phyloP scores from a whole-genome alignment of 208 protist species.

The Wallacemonas rigidus region DNA sequence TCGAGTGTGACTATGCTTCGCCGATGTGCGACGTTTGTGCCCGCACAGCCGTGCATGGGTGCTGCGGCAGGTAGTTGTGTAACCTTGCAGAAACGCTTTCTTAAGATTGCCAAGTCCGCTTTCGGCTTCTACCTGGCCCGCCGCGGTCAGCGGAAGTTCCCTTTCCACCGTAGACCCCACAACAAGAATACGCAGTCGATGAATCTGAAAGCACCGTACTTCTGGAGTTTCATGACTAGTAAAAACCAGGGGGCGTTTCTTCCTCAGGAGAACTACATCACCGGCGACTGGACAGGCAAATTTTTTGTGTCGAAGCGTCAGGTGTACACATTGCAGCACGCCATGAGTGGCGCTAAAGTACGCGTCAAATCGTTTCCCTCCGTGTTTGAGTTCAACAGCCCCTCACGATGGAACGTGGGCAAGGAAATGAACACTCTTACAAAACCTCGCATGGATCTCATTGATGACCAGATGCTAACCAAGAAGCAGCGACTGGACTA shows the following conservation, averaged over 20 bases:
- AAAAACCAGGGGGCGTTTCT: constrained; percentile 82
- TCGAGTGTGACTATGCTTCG: constrained; percentile 38
- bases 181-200: constrained; percentile 87
- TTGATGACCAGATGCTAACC: constrained; percentile 92
- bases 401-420: constrained; percentile 89
- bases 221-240: constrained; percentile 87
- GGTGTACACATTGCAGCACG: constrained; percentile 91
- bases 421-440: constrained; percentile 87
- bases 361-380: constrained; percentile 89
- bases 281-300: constrained; percentile 91
- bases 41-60: constrained; percentile 1
- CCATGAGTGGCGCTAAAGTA: constrained; percentile 80
- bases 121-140: constrained; percentile 91
- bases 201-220: constrained; percentile 88
- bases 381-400: constrained; percentile 83
- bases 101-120: constrained; percentile 88
- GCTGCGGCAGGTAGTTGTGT: not conserved
- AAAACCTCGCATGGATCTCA: constrained; percentile 89
- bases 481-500: constrained; percentile 91
- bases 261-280: constrained; percentile 92
- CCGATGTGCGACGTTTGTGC: constrained; percentile 26
- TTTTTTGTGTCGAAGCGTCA: constrained; percentile 90
- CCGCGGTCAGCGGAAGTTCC: constrained; percentile 80
- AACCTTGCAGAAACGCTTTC: constrained; percentile 63
- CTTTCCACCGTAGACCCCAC: constrained; percentile 76